These are phyloP conservation scores for Loxodes magnus DNA, from an alignment of 73 alveolate genomes.

Conservation along the genomic window DNA sequence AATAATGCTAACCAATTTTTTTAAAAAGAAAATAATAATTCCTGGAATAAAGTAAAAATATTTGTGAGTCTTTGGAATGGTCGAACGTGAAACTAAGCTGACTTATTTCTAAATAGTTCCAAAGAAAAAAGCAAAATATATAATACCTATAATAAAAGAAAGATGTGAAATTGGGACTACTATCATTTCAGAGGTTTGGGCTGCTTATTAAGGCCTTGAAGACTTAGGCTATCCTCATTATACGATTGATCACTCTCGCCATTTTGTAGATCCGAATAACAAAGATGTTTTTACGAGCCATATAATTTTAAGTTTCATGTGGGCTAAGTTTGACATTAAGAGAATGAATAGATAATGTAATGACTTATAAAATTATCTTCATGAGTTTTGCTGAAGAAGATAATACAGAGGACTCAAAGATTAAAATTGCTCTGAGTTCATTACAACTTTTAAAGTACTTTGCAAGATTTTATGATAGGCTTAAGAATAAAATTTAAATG, in stretches of 20 bases:
- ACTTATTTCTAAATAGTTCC: constrained; percentile 6
- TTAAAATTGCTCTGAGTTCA: too few species aligned
- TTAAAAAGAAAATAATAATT: too few species aligned
- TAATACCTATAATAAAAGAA: constrained; percentile 2
- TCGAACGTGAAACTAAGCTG: constrained; percentile 5
- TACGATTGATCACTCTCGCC: constrained; percentile 12
- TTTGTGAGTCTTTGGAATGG: constrained; percentile 11
- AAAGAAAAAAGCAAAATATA: background rate
- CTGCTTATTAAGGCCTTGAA: constrained; percentile 3
- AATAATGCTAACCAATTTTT: too few species aligned
- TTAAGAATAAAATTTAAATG: too few species aligned
- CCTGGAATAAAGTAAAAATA: too few species aligned
- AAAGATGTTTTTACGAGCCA: constrained; percentile 4
- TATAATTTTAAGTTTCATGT: constrained; percentile 1
- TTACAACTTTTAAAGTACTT: too few species aligned
- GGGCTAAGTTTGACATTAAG: constrained; percentile 10
- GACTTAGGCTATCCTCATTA: constrained; percentile 10
- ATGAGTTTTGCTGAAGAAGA: constrained; percentile 5
- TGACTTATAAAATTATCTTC: background rate
- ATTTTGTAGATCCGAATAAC: constrained; percentile 1
- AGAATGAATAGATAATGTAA: background rate
- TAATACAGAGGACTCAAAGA: background rate
- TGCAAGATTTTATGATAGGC: too few species aligned
- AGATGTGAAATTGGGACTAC: constrained; percentile 9
- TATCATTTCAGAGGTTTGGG: constrained; percentile 14